Evolutionary conservation across 768 basidiomycete species (phyloP).

Genomic region (Xanthoconium stramineum): DNA sequence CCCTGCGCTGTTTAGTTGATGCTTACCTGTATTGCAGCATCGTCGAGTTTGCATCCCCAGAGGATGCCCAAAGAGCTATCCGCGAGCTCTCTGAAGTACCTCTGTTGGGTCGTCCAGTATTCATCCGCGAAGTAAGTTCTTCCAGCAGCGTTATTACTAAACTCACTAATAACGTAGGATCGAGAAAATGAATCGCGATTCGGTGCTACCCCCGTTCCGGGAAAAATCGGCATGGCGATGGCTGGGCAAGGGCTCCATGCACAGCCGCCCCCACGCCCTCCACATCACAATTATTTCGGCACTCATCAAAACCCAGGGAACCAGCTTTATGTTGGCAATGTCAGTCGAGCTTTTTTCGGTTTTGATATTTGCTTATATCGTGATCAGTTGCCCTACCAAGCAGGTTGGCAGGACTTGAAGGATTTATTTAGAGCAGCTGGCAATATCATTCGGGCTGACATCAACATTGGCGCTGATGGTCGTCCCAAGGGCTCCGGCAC

Average conservation of each 20-base stretch:
- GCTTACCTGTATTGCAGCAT: slow-evolving; percentile 55
- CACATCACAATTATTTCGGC: slow-evolving; percentile 72
- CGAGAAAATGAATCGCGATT: slow-evolving; percentile 96
- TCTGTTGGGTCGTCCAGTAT: slow-evolving; percentile 91
- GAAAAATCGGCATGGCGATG: slow-evolving; percentile 95
- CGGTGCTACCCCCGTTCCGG: slow-evolving; percentile 91
- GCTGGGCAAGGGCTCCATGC: slow-evolving; percentile 85
- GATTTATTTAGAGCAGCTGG: slow-evolving; percentile 96
- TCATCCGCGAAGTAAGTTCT: slow-evolving; percentile 83
- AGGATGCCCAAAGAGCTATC: slow-evolving; percentile 87
- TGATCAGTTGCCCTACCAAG: slow-evolving; percentile 84
- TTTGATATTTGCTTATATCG: slow-evolving; percentile 2
- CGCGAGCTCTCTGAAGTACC: slow-evolving; percentile 86
- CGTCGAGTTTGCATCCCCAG: slow-evolving; percentile 88
- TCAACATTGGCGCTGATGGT: slow-evolving; percentile 90
- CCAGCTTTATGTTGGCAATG: slow-evolving; percentile 91
- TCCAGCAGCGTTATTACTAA: neutral
- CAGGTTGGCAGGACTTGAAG: slow-evolving; percentile 99
- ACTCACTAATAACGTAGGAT: slow-evolving; percentile 53
- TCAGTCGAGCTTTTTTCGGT: slow-evolving; percentile 33
- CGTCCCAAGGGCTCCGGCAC: slow-evolving; percentile 97
- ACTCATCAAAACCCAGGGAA: slow-evolving; percentile 68
- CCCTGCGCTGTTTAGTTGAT: neutral
- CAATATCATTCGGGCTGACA: slow-evolving; percentile 92
- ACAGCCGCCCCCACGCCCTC: slow-evolving; percentile 77